Evolutionary conservation across 2,329 filamentous ascomycete species (phyloP).

Genomic region (Clonostachys rosea): DNA sequence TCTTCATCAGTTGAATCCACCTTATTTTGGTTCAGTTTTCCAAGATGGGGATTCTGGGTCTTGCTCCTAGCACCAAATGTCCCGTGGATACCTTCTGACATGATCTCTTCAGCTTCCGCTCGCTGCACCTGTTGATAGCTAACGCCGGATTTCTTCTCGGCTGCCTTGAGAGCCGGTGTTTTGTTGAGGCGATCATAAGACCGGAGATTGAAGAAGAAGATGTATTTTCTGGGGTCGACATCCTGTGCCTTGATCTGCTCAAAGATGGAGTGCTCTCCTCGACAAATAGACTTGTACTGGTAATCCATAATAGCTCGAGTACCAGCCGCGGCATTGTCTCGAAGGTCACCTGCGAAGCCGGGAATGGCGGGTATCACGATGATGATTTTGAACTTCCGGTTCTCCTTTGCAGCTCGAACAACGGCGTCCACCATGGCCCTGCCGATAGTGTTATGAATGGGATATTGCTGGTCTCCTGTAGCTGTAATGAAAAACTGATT

Average conservation of each 20-base stretch:
- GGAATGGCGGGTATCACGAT: constrained; percentile 87
- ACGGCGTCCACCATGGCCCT: constrained; percentile 87
- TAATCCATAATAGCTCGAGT: constrained; percentile 98
- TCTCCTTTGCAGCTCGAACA: constrained; percentile 74
- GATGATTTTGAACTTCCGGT: constrained; percentile 85
- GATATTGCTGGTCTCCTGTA: constrained; percentile 80
- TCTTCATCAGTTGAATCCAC: constrained; percentile 27
- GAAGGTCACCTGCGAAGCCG: constrained; percentile 87
- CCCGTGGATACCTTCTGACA: constrained; percentile 69
- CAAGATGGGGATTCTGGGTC: constrained; percentile 45
- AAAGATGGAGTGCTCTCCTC: constrained; percentile 88
- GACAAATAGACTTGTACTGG: constrained; percentile 92
- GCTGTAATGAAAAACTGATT: constrained; percentile 99
- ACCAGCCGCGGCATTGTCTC: constrained; percentile 76
- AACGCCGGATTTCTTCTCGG: constrained; percentile 78
- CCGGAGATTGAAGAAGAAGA: constrained; percentile 92
- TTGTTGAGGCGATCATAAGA: constrained; percentile 91
- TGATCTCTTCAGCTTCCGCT: constrained; percentile 84
- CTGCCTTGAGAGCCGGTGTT: constrained; percentile 66
- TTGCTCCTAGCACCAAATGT: constrained; percentile 33
- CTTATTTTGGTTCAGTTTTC: constrained; percentile 25
- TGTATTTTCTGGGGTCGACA: constrained; percentile 72
- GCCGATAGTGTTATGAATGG: constrained; percentile 85
- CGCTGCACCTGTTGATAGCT: constrained; percentile 83
- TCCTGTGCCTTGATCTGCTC: constrained; percentile 68